Evolutionary conservation across 1,139 yeast species (phyloP).

Genomic region (Saccharomyces hybrid): DNA sequence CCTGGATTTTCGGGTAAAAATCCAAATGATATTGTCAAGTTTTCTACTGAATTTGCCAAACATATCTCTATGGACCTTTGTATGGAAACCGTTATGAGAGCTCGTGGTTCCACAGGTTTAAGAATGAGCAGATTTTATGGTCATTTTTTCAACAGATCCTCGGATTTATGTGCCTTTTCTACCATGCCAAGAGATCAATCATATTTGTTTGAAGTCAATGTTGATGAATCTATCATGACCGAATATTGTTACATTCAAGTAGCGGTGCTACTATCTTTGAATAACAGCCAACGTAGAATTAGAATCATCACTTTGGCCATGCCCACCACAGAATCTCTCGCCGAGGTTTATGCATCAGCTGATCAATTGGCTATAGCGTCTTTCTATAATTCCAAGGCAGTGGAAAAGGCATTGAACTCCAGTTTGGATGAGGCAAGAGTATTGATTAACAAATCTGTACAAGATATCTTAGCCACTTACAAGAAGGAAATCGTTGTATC

Average conservation of each 20-base stretch:
- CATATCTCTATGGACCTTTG: constrained; percentile 87
- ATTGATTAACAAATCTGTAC: constrained; percentile 53
- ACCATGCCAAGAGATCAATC: constrained; percentile 95
- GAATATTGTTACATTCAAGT: constrained; percentile 84
- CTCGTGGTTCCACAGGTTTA: constrained; percentile 86
- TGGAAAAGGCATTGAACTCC: constrained; percentile 64
- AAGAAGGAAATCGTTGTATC: constrained; percentile 88
- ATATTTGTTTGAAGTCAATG: constrained; percentile 74
- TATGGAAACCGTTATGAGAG: constrained; percentile 89
- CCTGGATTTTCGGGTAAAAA: constrained; percentile 90
- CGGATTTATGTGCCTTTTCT: constrained; percentile 94
- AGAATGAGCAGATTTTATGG: constrained; percentile 80
- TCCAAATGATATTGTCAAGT: constrained; percentile 77
- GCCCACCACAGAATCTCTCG: constrained; percentile 74
- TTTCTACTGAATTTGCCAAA: constrained; percentile 80
- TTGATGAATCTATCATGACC: constrained; percentile 76
- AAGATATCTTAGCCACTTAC: constrained; percentile 72
- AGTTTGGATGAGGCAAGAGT: constrained; percentile 79
- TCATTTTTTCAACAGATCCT: constrained; percentile 90
- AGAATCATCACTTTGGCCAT: constrained; percentile 84
- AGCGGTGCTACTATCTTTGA: constrained; percentile 87
- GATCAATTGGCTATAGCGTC: constrained; percentile 88
- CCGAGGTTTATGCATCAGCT: constrained; percentile 87
- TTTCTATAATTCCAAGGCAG: constrained; percentile 76
- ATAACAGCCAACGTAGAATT: constrained; percentile 86